Conservation (phyloP, 1,139 yeast species). For the Meyerozyma athensensis region DNA sequence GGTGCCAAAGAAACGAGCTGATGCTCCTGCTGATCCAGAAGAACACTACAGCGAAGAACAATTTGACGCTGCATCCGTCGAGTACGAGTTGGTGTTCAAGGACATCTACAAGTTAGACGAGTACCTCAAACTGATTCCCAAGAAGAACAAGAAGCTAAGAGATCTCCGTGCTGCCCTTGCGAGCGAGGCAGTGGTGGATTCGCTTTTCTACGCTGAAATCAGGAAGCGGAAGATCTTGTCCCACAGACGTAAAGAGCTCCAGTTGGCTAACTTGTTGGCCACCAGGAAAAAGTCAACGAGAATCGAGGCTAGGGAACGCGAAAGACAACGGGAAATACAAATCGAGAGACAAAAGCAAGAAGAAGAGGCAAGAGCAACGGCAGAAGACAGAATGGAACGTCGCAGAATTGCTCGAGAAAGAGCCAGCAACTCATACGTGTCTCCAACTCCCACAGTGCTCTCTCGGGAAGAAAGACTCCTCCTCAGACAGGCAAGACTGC, state of each 20-base stretch:
- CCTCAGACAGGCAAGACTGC: conserved; percentile 19
- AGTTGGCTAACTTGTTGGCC: conserved; percentile 42
- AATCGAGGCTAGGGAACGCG: conserved; percentile 44
- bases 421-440: conserved; percentile 15
- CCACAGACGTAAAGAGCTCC: conserved; percentile 44
- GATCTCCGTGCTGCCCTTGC: conserved; percentile 10
- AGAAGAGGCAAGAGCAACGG: conserved; percentile 26
- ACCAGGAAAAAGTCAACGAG: conserved; percentile 48
- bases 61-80: conserved; percentile 29
- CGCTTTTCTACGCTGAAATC: conserved; percentile 21
- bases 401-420: conserved; percentile 22
- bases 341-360: conserved; percentile 7
- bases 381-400: conserved; percentile 37
- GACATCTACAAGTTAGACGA: conserved; percentile 29
- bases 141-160: conserved; percentile 20
- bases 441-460: conserved; percentile 19
- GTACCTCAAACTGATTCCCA: conserved; percentile 16
- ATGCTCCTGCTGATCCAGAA: conserved; percentile 33
- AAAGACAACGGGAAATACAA: conserved; percentile 31
- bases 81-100: conserved; percentile 29
- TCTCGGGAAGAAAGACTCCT: conserved; percentile 41
- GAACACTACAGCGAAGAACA: conserved; percentile 19
- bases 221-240: conserved; percentile 39
- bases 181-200: conserved; percentile 8
- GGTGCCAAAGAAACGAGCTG: conserved; percentile 39